Evolutionary conservation across 2,329 filamentous ascomycete genomes (phyloP), one percentile per base, ranked within the genome.

Genomic region (Ceratocystis destructans): DNA sequence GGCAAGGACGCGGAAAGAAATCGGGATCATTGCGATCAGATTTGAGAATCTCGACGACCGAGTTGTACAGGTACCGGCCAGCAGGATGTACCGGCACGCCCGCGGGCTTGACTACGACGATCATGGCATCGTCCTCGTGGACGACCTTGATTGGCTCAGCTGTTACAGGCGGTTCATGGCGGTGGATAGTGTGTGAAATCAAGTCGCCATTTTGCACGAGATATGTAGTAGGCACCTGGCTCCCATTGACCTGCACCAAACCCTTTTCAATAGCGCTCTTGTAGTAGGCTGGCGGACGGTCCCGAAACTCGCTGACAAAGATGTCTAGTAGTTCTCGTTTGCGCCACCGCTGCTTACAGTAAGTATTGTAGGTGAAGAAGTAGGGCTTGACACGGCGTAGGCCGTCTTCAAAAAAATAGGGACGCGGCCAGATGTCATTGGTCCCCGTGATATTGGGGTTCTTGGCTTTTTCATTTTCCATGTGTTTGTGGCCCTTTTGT

Each of bases 21-120:
- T 76, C 75, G 25, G 76, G 75, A 45, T 68, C 66, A 0, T 81
- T 79, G 46, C 84, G 79, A 73, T 96, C 88, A 1, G 89, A 84
- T 71, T 89, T 87, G 83, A 99, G 87, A 70, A 99, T 96, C 78
- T 97, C 92, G 48, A 96, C 83, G 59, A 99, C 83, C 0, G 90
- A 93, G 77, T 99, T 99, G 80, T 88, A 96, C 75, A 93, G 91
- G 79, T 99, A 99, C 62, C 94, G 86, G 5, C 94, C 94, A 0
- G 94, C 93, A 5, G 94, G 90, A 75, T 99, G 94, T 0, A 99
- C 94, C 0, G 94, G 94, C 50, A 99, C 87, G 5, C 94, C 94
- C 0, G 93, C 88, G 0, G 94, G 94, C 76, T 99, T 99, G 78
- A 96, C 91, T 74, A 99, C 96, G 69, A 97, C 92, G 68, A 99